Percentiles rank a stretch among this genome's conserved stretches.
Conservation (phyloP, 768 basidiomycete species). For the Leccinum boreale region DNA sequence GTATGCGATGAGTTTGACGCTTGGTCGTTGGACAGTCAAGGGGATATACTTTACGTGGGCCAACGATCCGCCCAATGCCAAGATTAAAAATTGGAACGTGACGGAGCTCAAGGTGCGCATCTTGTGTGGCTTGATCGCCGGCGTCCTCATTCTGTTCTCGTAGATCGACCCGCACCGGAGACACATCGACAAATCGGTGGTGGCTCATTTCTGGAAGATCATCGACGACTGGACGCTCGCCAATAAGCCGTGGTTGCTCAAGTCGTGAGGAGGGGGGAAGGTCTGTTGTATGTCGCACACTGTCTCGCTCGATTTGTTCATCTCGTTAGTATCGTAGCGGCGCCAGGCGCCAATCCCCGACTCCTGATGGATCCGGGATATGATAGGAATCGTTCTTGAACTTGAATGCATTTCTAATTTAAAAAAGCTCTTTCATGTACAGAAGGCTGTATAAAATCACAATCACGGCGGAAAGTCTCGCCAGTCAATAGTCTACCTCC, state of each 20-base stretch:
- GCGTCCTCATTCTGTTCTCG: neutral
- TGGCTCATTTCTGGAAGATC: conserved; percentile 94
- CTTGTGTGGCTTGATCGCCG: neutral
- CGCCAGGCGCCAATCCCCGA: no score
- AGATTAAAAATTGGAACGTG: conserved; percentile 96
- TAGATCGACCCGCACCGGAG: conserved; percentile 89
- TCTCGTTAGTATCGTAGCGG: conserved; percentile 1
- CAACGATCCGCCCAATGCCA: conserved; percentile 84
- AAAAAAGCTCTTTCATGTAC: no score
- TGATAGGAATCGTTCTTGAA: no score
- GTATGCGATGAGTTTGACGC: neutral
- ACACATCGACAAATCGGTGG: conserved; percentile 91
- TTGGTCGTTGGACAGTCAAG: conserved; percentile 60
- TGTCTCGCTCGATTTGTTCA: neutral
- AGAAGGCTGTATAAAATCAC: no score
- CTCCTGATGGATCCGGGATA: no score
- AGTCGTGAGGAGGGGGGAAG: conserved; percentile 25
- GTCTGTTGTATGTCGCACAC: neutral
- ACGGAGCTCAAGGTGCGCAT: conserved; percentile 77
- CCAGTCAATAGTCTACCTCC: no score
- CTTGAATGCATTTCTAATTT: no score
- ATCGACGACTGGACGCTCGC: conserved; percentile 81
- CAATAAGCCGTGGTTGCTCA: conserved; percentile 78
- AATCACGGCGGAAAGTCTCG: no score
- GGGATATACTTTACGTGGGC: conserved; percentile 95